Evolutionary conservation across 495 filamentous ascomycete genomes (phyloP).

Genomic region (Cenococcum geophilum): DNA sequence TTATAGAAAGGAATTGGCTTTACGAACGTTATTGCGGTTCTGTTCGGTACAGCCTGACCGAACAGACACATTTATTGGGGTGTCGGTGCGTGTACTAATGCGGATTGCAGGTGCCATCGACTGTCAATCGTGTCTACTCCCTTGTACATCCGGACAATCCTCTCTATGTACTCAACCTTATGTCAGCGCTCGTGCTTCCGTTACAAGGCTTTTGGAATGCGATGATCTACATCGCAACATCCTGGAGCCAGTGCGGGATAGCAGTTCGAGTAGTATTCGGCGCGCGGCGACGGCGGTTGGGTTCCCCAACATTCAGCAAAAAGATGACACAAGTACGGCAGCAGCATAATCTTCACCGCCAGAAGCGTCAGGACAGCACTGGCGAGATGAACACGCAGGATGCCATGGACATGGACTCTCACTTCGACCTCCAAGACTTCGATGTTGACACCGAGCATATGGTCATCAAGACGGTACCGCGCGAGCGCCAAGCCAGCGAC

Average conservation of each 20-base stretch:
- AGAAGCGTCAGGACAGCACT: background rate
- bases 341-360: background rate
- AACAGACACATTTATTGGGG: background rate
- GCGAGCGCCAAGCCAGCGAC: background rate
- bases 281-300: background rate
- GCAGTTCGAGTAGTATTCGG: background rate
- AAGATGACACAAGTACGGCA: background rate
- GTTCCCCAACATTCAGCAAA: background rate
- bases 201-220: slow-evolving; percentile 86
- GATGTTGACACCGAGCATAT: background rate
- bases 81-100: background rate
- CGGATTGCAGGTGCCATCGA: slow-evolving; percentile 56
- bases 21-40: background rate
- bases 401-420: background rate
- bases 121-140: slow-evolving; percentile 68
- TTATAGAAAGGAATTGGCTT: no score
- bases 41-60: background rate
- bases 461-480: background rate
- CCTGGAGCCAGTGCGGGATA: slow-evolving; percentile 13
- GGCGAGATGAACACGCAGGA: background rate
- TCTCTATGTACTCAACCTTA: slow-evolving; percentile 58
- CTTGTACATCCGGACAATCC: slow-evolving; percentile 50
- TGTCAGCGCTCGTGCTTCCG: slow-evolving; percentile 68
- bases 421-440: background rate
- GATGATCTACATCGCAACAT: slow-evolving; percentile 68